Percentiles rank a stretch among this genome's conserved stretches.
Conservation (phyloP, 106 monocot species). For the Allium fistulosum region DNA sequence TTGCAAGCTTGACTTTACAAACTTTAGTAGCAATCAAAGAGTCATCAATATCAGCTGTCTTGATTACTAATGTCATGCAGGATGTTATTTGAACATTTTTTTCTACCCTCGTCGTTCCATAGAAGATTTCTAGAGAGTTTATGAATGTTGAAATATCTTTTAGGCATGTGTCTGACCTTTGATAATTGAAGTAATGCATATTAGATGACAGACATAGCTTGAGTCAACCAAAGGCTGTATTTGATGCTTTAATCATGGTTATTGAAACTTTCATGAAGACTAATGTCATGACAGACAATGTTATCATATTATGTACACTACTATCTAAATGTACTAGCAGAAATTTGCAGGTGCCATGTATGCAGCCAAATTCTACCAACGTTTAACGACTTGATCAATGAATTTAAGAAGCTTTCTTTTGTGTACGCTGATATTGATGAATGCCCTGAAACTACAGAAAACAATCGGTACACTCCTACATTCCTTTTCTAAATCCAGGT, state of each 20-base stretch:
- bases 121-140: not conserved
- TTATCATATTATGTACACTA: too few species aligned
- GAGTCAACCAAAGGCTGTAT: conserved; percentile 61
- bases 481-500: too few species aligned
- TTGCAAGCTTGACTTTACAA: too few species aligned
- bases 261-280: not conserved
- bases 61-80: not conserved
- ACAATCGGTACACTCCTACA: too few species aligned
- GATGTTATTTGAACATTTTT: too few species aligned
- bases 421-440: too few species aligned
- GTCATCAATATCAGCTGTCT: not conserved
- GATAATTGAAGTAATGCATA: not conserved
- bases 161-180: not conserved
- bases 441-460: too few species aligned
- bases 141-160: not conserved
- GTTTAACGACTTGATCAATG: too few species aligned
- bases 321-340: too few species aligned
- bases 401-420: too few species aligned
- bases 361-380: too few species aligned
- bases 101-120: not conserved
- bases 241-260: conserved; percentile 85
- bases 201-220: conserved; percentile 82
- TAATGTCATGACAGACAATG: not conserved
- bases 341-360: too few species aligned
- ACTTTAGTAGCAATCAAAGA: not conserved